Evolutionary conservation across 179 eudicot genomes (phyloP), one percentile per base, ranked within the genome.

Genomic region (Amaranthus tricolor): DNA sequence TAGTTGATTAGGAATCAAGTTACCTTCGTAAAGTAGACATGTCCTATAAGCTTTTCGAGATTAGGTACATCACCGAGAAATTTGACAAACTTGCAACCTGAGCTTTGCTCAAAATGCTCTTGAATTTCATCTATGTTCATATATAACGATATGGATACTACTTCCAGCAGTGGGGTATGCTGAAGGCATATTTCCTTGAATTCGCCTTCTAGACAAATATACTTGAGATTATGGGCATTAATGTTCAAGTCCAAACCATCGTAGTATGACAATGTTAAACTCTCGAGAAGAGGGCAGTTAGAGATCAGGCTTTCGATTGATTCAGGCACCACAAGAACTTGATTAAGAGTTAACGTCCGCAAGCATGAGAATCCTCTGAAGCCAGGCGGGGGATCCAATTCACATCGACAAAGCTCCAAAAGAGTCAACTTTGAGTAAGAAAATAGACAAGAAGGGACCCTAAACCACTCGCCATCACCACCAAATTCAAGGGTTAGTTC

Each of bases 1-100:
- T 2, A 31, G 40, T 31, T 50, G 43, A 17, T 31, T 57, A 64
- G 24, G 21, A 60, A n/a, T 14, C 62, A 80, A 17, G 52, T 78
- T 86, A 94, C 98, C 94, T 94, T 92, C 21, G 96, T 89, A 79
- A 95, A 93, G 88, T 95, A 92, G n/a, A 95, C 88, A 70, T 88
- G 93, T 21, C 99, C 99, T 51, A 80, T 71, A 48, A 95, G 83
- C 79, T 87, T 90, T 83, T 92, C 85, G 47, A 94, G 97, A 60
- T 83, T 77, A 63, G 96, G 94, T 21, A 89, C 93, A 66, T 90
- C 90, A 62, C 96, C 99, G 72, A 95, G 91, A 84, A 92, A 87
- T 86, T 87, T 85, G 75, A 81, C 85, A 67, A 90, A 93, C 78
- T 93, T 92, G 86, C 96, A 90, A 76, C 87, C 80, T 0, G 88